A percentile compares a stretch with the other conserved stretches of the same genome.
Conservation (phyloP, 176 grass and related monocot genomes). For the Alopecurus myosuroides region DNA sequence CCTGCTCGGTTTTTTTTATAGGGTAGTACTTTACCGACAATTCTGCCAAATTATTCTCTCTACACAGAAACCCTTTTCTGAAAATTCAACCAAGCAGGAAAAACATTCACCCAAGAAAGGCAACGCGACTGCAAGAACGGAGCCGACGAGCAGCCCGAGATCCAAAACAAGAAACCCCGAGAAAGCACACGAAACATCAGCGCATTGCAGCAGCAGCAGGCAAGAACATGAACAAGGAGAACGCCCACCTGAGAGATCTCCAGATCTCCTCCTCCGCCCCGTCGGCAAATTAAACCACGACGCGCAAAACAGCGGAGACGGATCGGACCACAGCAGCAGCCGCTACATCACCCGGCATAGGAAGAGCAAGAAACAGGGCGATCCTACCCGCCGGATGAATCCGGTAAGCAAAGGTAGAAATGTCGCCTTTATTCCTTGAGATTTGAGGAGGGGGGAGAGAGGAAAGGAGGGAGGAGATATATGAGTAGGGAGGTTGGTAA, state of each 20-base stretch:
- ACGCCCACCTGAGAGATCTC: conserved; percentile 5
- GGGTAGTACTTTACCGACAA: background rate
- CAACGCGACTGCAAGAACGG: background rate
- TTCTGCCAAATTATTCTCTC: background rate
- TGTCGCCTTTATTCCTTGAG: background rate
- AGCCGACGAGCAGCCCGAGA: background rate
- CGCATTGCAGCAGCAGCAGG: conserved; percentile 4
- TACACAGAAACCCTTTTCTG: background rate
- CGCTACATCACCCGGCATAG: background rate
- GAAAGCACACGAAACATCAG: background rate
- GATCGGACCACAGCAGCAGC: background rate
- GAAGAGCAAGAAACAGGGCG: background rate
- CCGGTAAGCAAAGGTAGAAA: background rate
- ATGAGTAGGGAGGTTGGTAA: conserved; percentile 33
- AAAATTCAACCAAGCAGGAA: background rate
- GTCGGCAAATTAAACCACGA: background rate
- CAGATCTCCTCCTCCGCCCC: conserved; percentile 7
- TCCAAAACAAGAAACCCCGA: conserved; percentile 17
- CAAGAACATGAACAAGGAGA: background rate
- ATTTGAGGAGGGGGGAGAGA: background rate
- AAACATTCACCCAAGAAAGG: conserved; percentile 13
- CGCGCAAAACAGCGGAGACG: background rate
- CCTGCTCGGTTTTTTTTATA: background rate
- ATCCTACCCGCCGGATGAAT: background rate
- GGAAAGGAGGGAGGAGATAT: background rate